Conservation (phyloP, 208 protist species). For the Trypanosoma cruzi region DNA sequence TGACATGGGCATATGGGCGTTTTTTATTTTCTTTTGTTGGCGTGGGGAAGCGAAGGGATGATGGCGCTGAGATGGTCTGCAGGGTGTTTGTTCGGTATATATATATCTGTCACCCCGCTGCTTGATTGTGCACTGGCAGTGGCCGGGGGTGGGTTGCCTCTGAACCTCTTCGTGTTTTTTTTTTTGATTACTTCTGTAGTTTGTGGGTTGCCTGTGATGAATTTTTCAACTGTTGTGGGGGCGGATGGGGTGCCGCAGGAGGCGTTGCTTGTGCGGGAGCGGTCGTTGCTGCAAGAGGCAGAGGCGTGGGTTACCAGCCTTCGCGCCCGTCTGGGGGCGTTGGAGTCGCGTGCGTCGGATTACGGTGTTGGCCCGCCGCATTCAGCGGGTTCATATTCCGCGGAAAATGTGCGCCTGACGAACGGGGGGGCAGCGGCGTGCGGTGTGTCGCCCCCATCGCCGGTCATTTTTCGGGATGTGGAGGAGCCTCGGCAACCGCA, state of each 20-base stretch:
- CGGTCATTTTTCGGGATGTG: not conserved
- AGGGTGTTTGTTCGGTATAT: no score
- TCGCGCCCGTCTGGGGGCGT: not conserved
- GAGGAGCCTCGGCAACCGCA: constrained; percentile 1
- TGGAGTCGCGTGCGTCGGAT: not conserved
- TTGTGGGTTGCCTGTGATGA: not conserved
- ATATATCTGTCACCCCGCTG: no score
- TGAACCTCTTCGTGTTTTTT: constrained; percentile 14
- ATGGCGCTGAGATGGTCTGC: no score
- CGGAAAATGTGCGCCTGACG: no score
- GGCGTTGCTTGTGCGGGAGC: not conserved
- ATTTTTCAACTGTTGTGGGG: not conserved
- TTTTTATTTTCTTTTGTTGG: no score
- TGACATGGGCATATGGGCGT: no score
- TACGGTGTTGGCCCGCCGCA: not conserved
- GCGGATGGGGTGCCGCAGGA: not conserved
- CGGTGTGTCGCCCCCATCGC: no score
- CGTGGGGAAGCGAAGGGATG: no score
- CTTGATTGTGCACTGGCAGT: no score
- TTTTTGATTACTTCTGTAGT: constrained; percentile 18
- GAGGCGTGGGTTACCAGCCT: not conserved
- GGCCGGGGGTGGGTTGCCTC: no score
- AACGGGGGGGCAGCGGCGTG: no score
- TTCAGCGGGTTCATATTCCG: not conserved
- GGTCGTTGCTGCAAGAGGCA: not conserved